Conservation (phyloP, 2,329 filamentous ascomycete species). For the Paracoccidioides lutzii region DNA sequence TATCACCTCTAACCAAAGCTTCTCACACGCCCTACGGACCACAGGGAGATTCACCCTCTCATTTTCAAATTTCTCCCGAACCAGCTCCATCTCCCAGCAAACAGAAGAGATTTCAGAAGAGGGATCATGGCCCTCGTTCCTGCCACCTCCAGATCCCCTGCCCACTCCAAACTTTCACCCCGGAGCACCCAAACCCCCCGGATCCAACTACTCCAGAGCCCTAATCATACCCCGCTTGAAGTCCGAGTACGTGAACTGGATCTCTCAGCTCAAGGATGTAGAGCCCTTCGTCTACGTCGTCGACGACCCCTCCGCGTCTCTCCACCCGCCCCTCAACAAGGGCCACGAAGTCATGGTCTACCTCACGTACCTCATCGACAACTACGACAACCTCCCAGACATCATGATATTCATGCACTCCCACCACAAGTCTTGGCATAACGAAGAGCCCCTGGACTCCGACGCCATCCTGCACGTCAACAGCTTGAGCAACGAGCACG, state of each 20-base stretch:
- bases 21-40: background rate
- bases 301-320: constrained; percentile 37
- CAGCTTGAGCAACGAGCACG: constrained; percentile 39
- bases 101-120: background rate
- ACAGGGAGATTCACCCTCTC: too few relatives aligned
- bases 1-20: background rate
- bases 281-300: constrained; percentile 39
- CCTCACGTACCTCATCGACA: constrained; percentile 49
- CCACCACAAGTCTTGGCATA: constrained; percentile 46
- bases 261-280: constrained; percentile 39
- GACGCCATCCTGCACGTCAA: constrained; percentile 40
- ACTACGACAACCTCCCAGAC: constrained; percentile 47
- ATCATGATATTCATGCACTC: constrained; percentile 49
- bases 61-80: background rate
- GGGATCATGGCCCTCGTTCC: background rate
- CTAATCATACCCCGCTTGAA: constrained; percentile 43
- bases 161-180: constrained; percentile 10
- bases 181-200: constrained; percentile 31
- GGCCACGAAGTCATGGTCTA: constrained; percentile 52
- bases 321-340: constrained; percentile 45
- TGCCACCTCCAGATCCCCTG: background rate
- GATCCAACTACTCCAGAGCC: constrained; percentile 39
- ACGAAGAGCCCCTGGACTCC: constrained; percentile 40
- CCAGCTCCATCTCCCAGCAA: background rate
- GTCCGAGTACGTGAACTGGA: constrained; percentile 42